These are phyloP conservation scores for Lathyrus tuberosus DNA, from an alignment of 306 rosid genomes.

Conservation along the genomic window DNA sequence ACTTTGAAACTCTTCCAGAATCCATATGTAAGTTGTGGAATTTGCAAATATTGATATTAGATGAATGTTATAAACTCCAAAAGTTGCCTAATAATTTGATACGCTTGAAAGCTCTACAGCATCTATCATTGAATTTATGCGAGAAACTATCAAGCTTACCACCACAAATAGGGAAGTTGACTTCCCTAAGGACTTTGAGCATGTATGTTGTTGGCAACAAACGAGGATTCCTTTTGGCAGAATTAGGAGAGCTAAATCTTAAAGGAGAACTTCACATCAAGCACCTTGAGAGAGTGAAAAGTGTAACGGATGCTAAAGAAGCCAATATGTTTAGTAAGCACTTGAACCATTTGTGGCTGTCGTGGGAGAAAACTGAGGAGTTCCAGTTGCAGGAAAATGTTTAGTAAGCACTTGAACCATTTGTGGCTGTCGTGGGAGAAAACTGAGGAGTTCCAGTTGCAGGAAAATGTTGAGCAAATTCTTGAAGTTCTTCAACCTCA, in stretches of 20 bases:
- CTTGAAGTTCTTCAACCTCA: slow-evolving; percentile 39
- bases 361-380: slow-evolving; percentile 30
- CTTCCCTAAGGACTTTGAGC: slow-evolving; percentile 20
- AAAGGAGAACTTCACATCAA: slow-evolving; percentile 37
- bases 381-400: slow-evolving; percentile 2
- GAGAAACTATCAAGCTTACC: neutral
- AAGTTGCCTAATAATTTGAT: slow-evolving; percentile 15
- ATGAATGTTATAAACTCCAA: fast-evolving
- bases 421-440: slow-evolving; percentile 34
- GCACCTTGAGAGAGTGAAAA: slow-evolving; percentile 28
- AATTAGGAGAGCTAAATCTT: slow-evolving; percentile 28
- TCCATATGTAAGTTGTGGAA: slow-evolving; percentile 9
- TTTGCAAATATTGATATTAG: slow-evolving; percentile 30
- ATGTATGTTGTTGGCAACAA: slow-evolving; percentile 7
- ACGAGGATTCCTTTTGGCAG: slow-evolving; percentile 33
- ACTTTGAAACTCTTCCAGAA: slow-evolving; percentile 18
- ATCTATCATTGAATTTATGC: slow-evolving; percentile 7
- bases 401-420: neutral
- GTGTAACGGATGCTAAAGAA: slow-evolving; percentile 9
- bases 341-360: neutral
- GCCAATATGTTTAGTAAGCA: slow-evolving; percentile 37
- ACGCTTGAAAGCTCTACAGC: slow-evolving; percentile 25
- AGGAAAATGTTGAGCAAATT: slow-evolving; percentile 29
- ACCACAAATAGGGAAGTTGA: neutral
- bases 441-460: neutral